Evolutionary conservation across 2,329 filamentous ascomycete species (phyloP).

Genomic region (Colletotrichum viniferum): DNA sequence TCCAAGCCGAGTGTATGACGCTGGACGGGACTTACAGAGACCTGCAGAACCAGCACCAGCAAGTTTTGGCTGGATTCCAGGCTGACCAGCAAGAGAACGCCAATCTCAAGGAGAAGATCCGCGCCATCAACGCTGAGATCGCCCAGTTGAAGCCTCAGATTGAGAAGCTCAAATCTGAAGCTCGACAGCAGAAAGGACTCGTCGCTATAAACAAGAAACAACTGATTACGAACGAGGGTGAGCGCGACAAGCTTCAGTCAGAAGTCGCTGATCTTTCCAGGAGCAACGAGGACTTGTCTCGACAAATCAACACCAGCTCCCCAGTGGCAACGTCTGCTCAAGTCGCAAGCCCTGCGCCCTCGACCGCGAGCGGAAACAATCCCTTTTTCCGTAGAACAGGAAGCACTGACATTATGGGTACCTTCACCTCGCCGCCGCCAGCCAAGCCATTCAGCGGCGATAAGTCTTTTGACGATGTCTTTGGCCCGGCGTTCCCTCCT

Average conservation of each 20-base stretch:
- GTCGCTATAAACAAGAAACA: constrained; percentile 99
- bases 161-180: constrained; percentile 91
- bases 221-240: constrained; percentile 83
- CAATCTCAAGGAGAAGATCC: constrained; percentile 85
- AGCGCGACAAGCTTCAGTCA: constrained; percentile 83
- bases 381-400: constrained; percentile 85
- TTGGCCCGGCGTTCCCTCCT: constrained; percentile 69
- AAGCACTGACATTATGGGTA: constrained; percentile 63
- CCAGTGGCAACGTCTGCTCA: constrained; percentile 49
- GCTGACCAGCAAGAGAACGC: constrained; percentile 89
- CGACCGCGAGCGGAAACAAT: constrained; percentile 80
- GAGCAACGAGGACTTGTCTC: constrained; percentile 62
- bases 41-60: constrained; percentile 80
- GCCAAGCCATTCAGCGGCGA: constrained; percentile 57
- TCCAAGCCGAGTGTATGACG: constrained; percentile 83
- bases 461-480: constrained; percentile 84
- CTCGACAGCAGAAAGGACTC: constrained; percentile 92
- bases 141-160: constrained; percentile 85
- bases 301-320: constrained; percentile 57
- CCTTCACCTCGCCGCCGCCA: constrained; percentile 52
- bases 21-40: constrained; percentile 83
- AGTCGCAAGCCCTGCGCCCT: constrained; percentile 72
- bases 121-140: constrained; percentile 81
- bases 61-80: constrained; percentile 75
- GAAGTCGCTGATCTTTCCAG: constrained; percentile 75